Percentiles rank a stretch among this genome's conserved stretches.
These are phyloP conservation scores for Cytospora piceicola DNA, from an alignment of 2,329 filamentous ascomycete genomes.

Conservation along the genomic window DNA sequence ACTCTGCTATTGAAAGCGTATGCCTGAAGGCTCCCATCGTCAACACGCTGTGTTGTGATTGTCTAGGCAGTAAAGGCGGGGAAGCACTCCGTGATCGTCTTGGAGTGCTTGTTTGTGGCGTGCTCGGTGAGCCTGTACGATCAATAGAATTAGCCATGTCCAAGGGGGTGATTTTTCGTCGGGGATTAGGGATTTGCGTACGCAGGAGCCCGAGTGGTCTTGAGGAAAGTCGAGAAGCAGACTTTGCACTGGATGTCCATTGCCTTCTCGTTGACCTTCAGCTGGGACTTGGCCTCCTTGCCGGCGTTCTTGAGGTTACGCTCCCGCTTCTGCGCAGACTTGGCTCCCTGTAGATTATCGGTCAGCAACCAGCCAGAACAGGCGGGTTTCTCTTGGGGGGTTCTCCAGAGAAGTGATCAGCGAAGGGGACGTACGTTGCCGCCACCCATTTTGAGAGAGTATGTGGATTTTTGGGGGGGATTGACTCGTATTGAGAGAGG, in stretches of 20 bases:
- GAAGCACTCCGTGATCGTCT: constrained; percentile 73
- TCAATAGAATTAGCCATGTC: too few relatives aligned
- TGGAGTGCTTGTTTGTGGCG: constrained; percentile 76
- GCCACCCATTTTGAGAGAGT: constrained; percentile 27
- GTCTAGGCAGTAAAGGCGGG: constrained; percentile 47
- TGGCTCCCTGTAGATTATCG: constrained; percentile 40
- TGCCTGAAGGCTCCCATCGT: not conserved
- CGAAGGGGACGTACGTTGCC: constrained; percentile 23
- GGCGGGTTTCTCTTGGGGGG: not conserved
- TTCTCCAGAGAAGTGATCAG: not conserved
- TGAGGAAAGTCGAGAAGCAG: constrained; percentile 79
- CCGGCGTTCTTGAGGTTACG: constrained; percentile 67
- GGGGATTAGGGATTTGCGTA: constrained; percentile 39
- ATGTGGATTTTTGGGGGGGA: not conserved
- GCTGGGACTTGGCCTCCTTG: constrained; percentile 65
- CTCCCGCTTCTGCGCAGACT: constrained; percentile 67
- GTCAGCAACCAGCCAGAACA: constrained; percentile 16
- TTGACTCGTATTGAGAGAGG: not conserved
- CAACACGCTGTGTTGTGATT: constrained; percentile 11
- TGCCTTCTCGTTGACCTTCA: constrained; percentile 72
- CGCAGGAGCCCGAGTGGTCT: constrained; percentile 75
- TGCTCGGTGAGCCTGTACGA: constrained; percentile 66
- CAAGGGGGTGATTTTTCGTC: not conserved
- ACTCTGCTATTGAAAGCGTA: not conserved
- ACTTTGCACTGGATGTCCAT: constrained; percentile 76